Evolutionary conservation across 2,329 filamentous ascomycete species (phyloP).

Genomic region (Cadophora sp.): DNA sequence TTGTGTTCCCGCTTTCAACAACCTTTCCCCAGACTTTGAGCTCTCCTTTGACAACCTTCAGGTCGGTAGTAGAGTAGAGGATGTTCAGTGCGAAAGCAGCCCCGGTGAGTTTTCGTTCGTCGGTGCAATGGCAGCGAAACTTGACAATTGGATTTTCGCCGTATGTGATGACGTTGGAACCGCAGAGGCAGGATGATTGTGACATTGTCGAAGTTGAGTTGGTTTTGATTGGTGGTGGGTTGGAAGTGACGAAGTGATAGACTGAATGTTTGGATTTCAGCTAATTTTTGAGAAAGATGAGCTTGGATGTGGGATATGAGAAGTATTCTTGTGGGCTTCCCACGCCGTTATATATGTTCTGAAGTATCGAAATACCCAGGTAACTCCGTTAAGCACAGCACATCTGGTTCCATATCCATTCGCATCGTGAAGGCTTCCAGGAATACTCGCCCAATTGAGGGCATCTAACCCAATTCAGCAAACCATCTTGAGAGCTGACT

Average conservation of each 20-base stretch:
- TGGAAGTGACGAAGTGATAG: neutral
- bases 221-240: neutral
- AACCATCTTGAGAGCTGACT: neutral
- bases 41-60: conserved; percentile 29
- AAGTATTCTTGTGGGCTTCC: neutral
- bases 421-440: neutral
- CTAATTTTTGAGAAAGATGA: neutral
- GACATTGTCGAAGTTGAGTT: conserved; percentile 21
- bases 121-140: conserved; percentile 36
- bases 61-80: conserved; percentile 22
- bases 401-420: neutral
- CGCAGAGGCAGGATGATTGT: conserved; percentile 36
- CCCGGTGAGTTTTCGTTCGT: conserved; percentile 38
- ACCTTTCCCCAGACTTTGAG: conserved; percentile 30
- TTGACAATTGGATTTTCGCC: conserved; percentile 27
- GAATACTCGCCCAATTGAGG: neutral
- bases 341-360: neutral
- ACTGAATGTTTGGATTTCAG: no score
- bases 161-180: conserved; percentile 33
- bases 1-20: conserved; percentile 33
- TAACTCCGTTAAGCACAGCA: neutral
- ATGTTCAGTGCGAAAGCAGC: conserved; percentile 37
- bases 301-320: neutral
- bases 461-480: neutral
- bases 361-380: neutral